Base-by-base conservation (phyloP, 164 flowering plant species). In the Berberis thunbergii region DNA sequence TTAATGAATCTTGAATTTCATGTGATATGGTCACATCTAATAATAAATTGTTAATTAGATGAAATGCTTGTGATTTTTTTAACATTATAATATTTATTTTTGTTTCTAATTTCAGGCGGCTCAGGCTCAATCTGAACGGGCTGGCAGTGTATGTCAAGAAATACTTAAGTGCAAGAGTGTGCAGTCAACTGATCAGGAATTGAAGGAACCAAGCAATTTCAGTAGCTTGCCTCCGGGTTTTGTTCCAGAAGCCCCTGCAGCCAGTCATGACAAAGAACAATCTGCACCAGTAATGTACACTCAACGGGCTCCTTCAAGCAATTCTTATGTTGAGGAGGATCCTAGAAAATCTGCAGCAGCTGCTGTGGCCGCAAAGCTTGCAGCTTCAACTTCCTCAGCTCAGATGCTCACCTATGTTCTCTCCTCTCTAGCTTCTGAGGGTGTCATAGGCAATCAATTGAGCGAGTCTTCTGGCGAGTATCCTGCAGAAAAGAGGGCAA, bases 351-450 rank as follows among this genome's bases (percentile, higher is more conserved):
- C 92, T 53, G 86, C 88, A 26, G 97, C 94, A 54, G 96, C 97
- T 50, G 97, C 86, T 12, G 85, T 95, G 73, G 97, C 96, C 6
- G 96, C 87, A 13, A 86, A 86, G 77, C 89, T 91, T 44, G 78
- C 96, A 4, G 89, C 97, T 41, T 91, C 99, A 5, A 79, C 96
- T 9, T 84, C 97, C 44, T 95, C 99, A 2, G 99, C 90, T 8
- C 85, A 95, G 79, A 89, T 95, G 97, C 90, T 95, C 45, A 79
- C 91, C n/a, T 84, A 66, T 63, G 96, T 89, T 61, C 84, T 89
- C 45, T 87, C 97, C 12, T 89, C 97, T 43, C 76, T 95, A 49
- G 97, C 94, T 54, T 85, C 96, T 13, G 97, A 86, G 69, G 88
- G 91, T 3, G 81, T 79, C 58, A 84, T 83, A 7, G 75, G 80